Conservation (phyloP, 345 rosid genomes). For the Citrus unshiu region DNA sequence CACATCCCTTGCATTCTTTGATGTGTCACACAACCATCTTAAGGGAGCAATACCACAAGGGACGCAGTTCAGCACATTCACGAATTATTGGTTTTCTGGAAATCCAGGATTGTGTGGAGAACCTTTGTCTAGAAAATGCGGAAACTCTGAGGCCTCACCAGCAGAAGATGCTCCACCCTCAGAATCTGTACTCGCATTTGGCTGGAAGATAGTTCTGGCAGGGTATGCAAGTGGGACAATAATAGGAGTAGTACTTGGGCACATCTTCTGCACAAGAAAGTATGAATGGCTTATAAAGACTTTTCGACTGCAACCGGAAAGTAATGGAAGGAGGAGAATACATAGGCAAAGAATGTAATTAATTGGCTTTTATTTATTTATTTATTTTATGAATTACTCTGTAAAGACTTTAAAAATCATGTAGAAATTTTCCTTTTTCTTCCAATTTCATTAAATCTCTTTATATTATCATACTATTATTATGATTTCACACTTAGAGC, state of each 20-base stretch:
- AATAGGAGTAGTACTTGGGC: conserved; percentile 1
- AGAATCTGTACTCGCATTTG: not conserved
- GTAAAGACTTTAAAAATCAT: not conserved
- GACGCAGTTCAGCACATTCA: not conserved
- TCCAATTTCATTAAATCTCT: no score
- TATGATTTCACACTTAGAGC: no score
- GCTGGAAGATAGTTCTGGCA: not conserved
- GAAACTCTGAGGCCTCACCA: not conserved
- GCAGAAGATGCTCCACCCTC: not conserved
- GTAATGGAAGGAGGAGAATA: not conserved
- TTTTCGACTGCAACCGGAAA: not conserved
- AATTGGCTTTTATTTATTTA: no score
- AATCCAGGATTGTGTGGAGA: not conserved
- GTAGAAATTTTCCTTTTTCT: no score
- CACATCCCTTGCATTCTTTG: not conserved
- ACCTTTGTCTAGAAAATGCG: not conserved
- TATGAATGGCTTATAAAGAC: not conserved
- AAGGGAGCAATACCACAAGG: not conserved
- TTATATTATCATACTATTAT: no score
- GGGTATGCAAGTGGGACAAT: not conserved
- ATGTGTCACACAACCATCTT: not conserved
- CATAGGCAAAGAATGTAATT: not conserved
- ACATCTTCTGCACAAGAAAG: not conserved
- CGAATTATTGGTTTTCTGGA: not conserved
- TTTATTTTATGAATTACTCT: not conserved